Conservation (phyloP, 176 grass and related monocot species). For the Bonia amplexicaulis region DNA sequence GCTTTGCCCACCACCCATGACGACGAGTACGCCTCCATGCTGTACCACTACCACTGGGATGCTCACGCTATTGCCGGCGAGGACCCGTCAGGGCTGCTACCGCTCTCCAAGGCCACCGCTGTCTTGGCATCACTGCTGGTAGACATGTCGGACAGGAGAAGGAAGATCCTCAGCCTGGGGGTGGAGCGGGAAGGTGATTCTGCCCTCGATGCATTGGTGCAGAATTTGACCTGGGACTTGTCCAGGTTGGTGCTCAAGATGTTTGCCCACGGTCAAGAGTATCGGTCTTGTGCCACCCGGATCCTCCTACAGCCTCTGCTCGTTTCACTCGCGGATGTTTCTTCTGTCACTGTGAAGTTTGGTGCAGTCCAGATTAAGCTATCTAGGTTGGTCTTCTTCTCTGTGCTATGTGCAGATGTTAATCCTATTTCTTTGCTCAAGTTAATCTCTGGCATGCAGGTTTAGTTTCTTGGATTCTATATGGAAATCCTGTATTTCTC, state of each 20-base stretch:
- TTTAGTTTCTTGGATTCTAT: constrained; percentile 57
- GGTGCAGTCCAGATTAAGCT: constrained; percentile 32
- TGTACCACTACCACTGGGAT: constrained; percentile 36
- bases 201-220: constrained; percentile 38
- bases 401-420: neutral
- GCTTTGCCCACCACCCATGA: constrained; percentile 12
- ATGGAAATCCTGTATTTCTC: constrained; percentile 66
- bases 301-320: constrained; percentile 63
- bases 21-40: constrained; percentile 7
- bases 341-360: constrained; percentile 11
- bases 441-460: constrained; percentile 36
- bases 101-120: constrained; percentile 30
- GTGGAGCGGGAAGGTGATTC: neutral
- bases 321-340: constrained; percentile 44
- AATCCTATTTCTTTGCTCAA: neutral
- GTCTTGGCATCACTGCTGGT: constrained; percentile 48
- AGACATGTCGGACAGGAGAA: constrained; percentile 36
- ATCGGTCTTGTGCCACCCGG: constrained; percentile 42
- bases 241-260: constrained; percentile 58
- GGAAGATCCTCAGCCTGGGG: constrained; percentile 1
- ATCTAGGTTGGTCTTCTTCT: constrained; percentile 38
- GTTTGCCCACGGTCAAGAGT: constrained; percentile 51
- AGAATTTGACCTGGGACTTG: constrained; percentile 72
- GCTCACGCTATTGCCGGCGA: neutral
- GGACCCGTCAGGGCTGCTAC: constrained; percentile 1